Evolutionary conservation across 768 basidiomycete genomes (phyloP).

Genomic region (Hydnomerulius pinastri): DNA sequence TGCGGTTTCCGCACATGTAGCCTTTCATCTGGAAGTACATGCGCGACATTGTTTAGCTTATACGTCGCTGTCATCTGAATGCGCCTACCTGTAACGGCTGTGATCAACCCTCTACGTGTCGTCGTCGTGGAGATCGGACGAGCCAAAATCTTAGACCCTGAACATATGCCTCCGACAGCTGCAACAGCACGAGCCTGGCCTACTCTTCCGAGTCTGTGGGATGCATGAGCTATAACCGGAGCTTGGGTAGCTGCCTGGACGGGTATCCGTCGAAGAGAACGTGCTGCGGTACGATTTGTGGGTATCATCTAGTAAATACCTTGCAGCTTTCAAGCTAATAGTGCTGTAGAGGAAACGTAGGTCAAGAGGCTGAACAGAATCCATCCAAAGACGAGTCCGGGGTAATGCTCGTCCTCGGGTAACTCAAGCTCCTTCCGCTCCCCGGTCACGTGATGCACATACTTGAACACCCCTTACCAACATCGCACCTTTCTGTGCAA

Average conservation of each 20-base stretch:
- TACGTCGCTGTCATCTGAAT: not conserved
- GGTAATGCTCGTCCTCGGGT: not conserved
- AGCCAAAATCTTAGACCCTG: conserved; percentile 1
- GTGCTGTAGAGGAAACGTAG: not conserved
- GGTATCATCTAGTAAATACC: conserved; percentile 33
- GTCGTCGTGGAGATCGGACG: not conserved
- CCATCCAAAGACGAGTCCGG: not conserved
- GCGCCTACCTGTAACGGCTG: conserved; percentile 18
- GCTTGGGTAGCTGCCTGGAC: conserved; percentile 12
- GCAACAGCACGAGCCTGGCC: conserved; percentile 9
- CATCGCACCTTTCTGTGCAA: too few species aligned
- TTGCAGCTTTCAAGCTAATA: not conserved
- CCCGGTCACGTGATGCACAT: conserved; percentile 11
- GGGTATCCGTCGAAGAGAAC: conserved; percentile 24
- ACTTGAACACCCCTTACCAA: too few species aligned
- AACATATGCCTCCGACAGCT: not conserved
- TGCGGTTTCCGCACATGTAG: conserved; percentile 45
- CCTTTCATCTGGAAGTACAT: conserved; percentile 1
- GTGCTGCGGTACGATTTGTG: conserved; percentile 27
- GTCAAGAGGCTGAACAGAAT: not conserved
- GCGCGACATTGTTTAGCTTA: not conserved
- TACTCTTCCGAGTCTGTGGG: conserved; percentile 8
- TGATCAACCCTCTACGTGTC: conserved; percentile 17
- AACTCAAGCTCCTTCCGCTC: conserved; percentile 27
- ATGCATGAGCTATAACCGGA: conserved; percentile 3